Evolutionary conservation across 768 basidiomycete genomes (phyloP).

Genomic region (Trametes punicea): DNA sequence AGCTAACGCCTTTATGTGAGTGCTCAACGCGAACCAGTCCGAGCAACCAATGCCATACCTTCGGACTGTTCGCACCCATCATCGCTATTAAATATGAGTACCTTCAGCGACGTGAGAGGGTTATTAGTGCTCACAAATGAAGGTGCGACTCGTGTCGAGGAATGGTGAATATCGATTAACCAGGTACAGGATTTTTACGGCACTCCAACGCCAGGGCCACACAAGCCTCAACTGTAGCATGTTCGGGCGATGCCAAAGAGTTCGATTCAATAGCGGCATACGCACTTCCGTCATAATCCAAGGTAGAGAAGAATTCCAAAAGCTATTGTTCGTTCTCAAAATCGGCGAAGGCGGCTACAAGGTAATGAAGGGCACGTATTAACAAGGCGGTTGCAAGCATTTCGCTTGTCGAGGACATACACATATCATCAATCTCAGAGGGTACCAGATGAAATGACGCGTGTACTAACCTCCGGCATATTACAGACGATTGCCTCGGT

Average conservation of each 20-base stretch:
- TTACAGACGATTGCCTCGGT: neutral
- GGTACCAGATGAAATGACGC: neutral
- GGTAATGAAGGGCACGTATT: too few species aligned
- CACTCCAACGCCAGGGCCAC: constrained; percentile 4
- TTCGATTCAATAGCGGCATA: neutral
- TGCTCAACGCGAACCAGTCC: neutral
- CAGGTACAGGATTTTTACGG: neutral
- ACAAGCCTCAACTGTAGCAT: neutral
- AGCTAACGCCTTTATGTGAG: neutral
- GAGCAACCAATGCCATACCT: neutral
- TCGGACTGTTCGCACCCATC: neutral
- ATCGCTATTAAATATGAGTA: neutral
- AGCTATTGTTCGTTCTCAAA: neutral
- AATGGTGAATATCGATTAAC: constrained; percentile 8
- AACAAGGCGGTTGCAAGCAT: neutral
- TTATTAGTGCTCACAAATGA: too few species aligned
- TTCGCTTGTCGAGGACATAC: too few species aligned
- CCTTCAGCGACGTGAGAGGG: too few species aligned
- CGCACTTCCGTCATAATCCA: neutral
- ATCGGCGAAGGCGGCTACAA: too few species aligned
- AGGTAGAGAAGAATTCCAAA: neutral
- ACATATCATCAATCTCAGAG: too few species aligned
- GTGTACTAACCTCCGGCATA: neutral
- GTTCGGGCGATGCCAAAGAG: neutral
- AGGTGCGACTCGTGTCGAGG: too few species aligned